Evolutionary conservation across 108 stramenopile genomes (phyloP), one percentile per base, ranked within the genome.

Genomic region (Cyclotella sp.): DNA sequence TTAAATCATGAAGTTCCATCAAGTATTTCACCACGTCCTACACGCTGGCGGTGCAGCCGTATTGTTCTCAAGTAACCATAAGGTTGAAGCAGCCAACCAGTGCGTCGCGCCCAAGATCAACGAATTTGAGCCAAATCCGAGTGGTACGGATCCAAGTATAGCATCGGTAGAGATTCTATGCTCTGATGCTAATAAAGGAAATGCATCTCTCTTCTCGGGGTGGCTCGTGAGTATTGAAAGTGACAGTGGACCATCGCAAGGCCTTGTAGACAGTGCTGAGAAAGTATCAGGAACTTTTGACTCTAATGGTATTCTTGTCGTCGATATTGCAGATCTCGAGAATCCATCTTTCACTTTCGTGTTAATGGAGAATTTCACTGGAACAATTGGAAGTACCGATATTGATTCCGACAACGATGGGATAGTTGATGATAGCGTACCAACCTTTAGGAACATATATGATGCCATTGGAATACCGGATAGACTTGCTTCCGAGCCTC

Each of bases 311-410:
- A 41, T 64, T 64, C 24, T 64, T 8, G 43, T 64, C 5, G 28
- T 26, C 1, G 22, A 9, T 19, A 64, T 64, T 11, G 8, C 22
- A 13, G 63, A 64, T 26, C 43, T 64, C 42, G 63, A 64, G 21
- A 64, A 64, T 45, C 63, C 63, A 22, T 64, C 63, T 3, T 64
- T 64, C 63, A 64, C 63, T 64, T 29, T 64, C 0, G 63, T 64
- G 0, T 14, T 64, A 1, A 45, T 45, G 63, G 63, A 64, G 19
- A 19, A 45, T 9, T 64, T 64, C 30, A 64, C 63, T 21, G 63
- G 63, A 10, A 46, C 63, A 0, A 45, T 16, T 3, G 44, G 63
- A 5, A 39, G 15, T 3, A 64, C 63, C 26, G 63, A 64, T 45
- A 64, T 64, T 45, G 63, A 64, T 29, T 22, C 27, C 0, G 21